Percentiles rank a stretch among this genome's conserved stretches.
phyloP scores from a whole-genome alignment of 169 alveolate species.

The Eimeria brunetti region DNA sequence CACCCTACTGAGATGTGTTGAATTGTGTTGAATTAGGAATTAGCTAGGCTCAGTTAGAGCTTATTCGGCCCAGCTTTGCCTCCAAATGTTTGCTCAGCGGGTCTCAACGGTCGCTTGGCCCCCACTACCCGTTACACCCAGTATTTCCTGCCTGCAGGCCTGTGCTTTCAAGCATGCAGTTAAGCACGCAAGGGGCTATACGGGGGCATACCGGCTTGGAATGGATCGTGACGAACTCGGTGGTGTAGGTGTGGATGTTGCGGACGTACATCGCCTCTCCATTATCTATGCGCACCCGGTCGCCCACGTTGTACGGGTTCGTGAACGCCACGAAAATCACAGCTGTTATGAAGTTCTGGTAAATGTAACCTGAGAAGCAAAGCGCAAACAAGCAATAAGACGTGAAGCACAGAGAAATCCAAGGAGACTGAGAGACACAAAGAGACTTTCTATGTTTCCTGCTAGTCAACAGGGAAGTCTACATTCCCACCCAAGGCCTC shows the following conservation, averaged over 20 bases:
- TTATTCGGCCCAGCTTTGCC: background rate
- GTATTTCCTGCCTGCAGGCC: background rate
- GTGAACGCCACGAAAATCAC: slow-evolving; percentile 89
- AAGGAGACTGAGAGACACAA: background rate
- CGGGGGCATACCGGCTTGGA: slow-evolving; percentile 81
- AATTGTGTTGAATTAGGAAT: background rate
- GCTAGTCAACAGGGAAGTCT: background rate
- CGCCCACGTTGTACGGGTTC: slow-evolving; percentile 92
- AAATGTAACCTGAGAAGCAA: slow-evolving; percentile 84
- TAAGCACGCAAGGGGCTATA: background rate
- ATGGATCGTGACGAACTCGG: slow-evolving; percentile 87
- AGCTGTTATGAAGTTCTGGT: slow-evolving; percentile 90
- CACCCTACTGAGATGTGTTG: background rate
- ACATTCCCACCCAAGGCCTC: background rate
- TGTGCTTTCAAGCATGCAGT: background rate
- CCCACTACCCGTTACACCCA: background rate
- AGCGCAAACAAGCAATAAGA: background rate
- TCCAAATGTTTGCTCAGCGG: background rate
- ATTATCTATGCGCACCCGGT: slow-evolving; percentile 88
- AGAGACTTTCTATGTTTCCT: background rate
- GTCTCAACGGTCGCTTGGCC: background rate
- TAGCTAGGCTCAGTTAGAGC: background rate
- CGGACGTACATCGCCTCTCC: slow-evolving; percentile 89
- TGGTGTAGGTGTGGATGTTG: slow-evolving; percentile 88
- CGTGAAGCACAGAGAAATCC: background rate